These are phyloP conservation scores for Gaillardinia entomophila DNA, from an alignment of 805 yeast genomes.

Conservation along the genomic window DNA sequence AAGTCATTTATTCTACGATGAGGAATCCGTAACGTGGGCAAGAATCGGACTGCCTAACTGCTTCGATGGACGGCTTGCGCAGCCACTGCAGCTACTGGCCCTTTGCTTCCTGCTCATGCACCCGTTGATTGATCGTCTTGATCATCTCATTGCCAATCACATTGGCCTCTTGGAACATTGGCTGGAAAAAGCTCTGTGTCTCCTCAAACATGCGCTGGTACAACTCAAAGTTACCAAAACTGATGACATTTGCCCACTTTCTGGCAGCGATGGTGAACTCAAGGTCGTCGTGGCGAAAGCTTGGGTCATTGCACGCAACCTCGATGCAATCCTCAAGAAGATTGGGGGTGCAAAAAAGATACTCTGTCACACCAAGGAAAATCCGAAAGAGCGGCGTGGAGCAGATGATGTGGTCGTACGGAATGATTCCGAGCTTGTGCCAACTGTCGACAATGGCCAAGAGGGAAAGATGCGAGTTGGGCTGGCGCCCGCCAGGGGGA, in stretches of 20 bases:
- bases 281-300: conserved; percentile 82
- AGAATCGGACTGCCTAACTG: too few species aligned
- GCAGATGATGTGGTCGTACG: conserved; percentile 95
- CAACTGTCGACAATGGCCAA: conserved; percentile 93
- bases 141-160: conserved; percentile 92
- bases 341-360: conserved; percentile 78
- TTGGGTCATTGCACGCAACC: conserved; percentile 59
- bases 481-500: conserved; percentile 62
- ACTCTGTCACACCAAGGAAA: conserved; percentile 90
- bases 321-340: conserved; percentile 74
- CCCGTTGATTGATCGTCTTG: conserved; percentile 55
- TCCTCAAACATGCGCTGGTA: conserved; percentile 70
- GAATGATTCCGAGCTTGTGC: conserved; percentile 78
- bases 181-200: conserved; percentile 78
- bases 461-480: conserved; percentile 85
- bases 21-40: too few species aligned
- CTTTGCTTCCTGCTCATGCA: conserved; percentile 24
- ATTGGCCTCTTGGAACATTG: conserved; percentile 85
- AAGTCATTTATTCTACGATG: too few species aligned
- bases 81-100: too few species aligned
- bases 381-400: conserved; percentile 90
- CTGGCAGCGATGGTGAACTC: conserved; percentile 91
- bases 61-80: too few species aligned
- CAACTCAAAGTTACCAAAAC: conserved; percentile 65
- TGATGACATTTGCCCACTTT: conserved; percentile 78